A percentile compares a stretch with the other conserved stretches of the same genome.
Evolutionary conservation across 2,329 filamentous ascomycete species (phyloP).

Genomic region (Teratosphaeriaceae sp.): DNA sequence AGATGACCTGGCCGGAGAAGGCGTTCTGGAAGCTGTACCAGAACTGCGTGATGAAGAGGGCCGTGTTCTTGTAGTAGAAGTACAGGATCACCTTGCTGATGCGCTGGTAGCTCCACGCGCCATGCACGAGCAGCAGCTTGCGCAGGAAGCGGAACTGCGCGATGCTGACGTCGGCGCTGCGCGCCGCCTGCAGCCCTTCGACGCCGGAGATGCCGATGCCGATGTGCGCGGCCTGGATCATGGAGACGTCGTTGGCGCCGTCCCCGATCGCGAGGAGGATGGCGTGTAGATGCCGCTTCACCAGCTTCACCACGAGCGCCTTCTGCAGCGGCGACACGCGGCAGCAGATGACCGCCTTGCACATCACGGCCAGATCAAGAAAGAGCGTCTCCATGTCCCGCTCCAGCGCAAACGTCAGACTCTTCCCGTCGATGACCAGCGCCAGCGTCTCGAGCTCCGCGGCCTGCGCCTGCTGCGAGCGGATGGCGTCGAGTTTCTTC

Average conservation of each 20-base stretch:
- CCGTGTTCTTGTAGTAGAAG: slow-evolving; percentile 99
- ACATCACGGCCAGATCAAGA: slow-evolving; percentile 86
- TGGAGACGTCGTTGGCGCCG: slow-evolving; percentile 98
- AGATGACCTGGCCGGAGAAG: slow-evolving; percentile 96
- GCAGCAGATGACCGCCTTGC: slow-evolving; percentile 96
- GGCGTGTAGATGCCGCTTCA: slow-evolving; percentile 87
- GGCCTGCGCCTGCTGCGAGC: slow-evolving; percentile 68
- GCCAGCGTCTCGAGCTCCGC: slow-evolving; percentile 82
- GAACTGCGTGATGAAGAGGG: slow-evolving; percentile 98
- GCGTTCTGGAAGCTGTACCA: slow-evolving; percentile 97
- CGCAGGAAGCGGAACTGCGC: slow-evolving; percentile 92
- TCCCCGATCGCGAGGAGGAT: slow-evolving; percentile 95
- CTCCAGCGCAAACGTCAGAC: slow-evolving; percentile 85
- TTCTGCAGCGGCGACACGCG: slow-evolving; percentile 97
- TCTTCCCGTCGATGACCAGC: slow-evolving; percentile 93
- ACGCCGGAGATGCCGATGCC: slow-evolving; percentile 95
- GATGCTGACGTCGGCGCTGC: slow-evolving; percentile 92
- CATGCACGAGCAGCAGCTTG: slow-evolving; percentile 90
- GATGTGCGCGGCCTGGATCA: slow-evolving; percentile 98
- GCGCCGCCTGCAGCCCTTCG: slow-evolving; percentile 92
- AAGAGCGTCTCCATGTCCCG: slow-evolving; percentile 91
- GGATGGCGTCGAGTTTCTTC: slow-evolving; percentile 89
- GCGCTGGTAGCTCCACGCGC: slow-evolving; percentile 95
- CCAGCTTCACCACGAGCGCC: slow-evolving; percentile 93
- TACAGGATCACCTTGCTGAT: slow-evolving; percentile 96